These are phyloP conservation scores for Aspergillus novoparasiticus DNA, from an alignment of 2,329 filamentous ascomycete species.

Conservation along the genomic window DNA sequence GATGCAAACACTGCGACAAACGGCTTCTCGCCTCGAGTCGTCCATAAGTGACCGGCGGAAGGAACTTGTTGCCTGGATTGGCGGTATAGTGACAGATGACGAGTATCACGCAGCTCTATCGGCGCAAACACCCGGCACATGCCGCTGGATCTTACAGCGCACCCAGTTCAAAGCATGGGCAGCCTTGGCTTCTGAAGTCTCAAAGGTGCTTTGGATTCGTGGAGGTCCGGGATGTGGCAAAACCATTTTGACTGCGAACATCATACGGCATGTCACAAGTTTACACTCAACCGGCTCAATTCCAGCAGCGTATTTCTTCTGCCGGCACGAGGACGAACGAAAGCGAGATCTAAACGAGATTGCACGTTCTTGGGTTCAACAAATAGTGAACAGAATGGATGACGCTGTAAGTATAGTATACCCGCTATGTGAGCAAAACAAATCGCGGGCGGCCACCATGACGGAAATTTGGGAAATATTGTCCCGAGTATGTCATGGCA, in stretches of 20 bases:
- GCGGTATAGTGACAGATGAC: neutral
- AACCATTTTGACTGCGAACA: neutral
- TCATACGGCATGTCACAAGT: neutral
- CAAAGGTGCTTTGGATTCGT: neutral
- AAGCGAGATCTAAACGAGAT: neutral
- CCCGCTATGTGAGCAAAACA: neutral
- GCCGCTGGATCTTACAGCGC: neutral
- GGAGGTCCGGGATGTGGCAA: neutral
- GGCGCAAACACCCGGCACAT: neutral
- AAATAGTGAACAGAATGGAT: neutral
- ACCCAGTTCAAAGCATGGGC: neutral
- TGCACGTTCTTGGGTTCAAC: neutral
- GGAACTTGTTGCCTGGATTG: neutral
- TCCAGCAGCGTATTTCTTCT: neutral
- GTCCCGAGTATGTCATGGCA: neutral
- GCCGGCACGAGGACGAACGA: neutral
- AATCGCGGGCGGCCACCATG: neutral
- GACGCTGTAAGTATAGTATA: neutral
- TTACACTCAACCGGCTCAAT: neutral
- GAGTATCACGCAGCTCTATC: neutral
- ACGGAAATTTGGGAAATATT: neutral
- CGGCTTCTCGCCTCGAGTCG: neutral
- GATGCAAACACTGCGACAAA: neutral
- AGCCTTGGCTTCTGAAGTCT: neutral
- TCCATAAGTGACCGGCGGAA: neutral